Evolutionary conservation across 2,329 filamentous ascomycete genomes (phyloP).

Genomic region (Apiospora saccharicola): DNA sequence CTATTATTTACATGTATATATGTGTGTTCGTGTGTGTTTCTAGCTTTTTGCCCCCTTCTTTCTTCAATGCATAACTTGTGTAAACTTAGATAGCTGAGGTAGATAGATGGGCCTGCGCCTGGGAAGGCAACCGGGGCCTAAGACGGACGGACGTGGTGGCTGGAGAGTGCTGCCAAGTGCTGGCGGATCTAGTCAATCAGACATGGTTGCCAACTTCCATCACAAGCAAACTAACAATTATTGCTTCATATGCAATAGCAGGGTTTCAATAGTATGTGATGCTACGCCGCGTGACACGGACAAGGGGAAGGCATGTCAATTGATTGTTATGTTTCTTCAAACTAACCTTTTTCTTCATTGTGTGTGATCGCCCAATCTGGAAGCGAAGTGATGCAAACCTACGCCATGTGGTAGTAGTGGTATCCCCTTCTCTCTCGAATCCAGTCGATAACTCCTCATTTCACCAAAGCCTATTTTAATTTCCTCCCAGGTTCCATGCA

Average conservation of each 20-base stretch:
- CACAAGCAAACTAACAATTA: not conserved
- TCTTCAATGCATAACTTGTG: not conserved
- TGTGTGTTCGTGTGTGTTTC: not conserved
- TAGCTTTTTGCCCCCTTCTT: not conserved
- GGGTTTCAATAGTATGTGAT: not conserved
- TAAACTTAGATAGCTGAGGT: not conserved
- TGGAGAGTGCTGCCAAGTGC: not conserved
- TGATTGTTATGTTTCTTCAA: not conserved
- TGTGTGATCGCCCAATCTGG: not conserved
- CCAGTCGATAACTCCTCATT: slow-evolving; percentile 2
- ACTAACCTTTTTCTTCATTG: not conserved
- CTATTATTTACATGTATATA: not conserved
- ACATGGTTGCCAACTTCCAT: not conserved
- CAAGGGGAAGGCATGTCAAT: slow-evolving; percentile 2
- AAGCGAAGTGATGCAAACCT: not conserved
- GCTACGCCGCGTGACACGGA: not conserved
- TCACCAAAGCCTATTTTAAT: not conserved
- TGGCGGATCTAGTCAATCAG: not conserved
- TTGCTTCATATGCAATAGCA: not conserved
- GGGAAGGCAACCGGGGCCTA: not conserved
- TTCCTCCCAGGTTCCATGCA: not conserved
- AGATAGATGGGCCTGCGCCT: not conserved
- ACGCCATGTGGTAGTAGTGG: slow-evolving; percentile 1
- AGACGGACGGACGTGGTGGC: too few species aligned
- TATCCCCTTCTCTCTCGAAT: not conserved